Evolutionary conservation across 805 yeast species (phyloP), one percentile per base, ranked within the genome.

Genomic region (Sugiyamaella americana): DNA sequence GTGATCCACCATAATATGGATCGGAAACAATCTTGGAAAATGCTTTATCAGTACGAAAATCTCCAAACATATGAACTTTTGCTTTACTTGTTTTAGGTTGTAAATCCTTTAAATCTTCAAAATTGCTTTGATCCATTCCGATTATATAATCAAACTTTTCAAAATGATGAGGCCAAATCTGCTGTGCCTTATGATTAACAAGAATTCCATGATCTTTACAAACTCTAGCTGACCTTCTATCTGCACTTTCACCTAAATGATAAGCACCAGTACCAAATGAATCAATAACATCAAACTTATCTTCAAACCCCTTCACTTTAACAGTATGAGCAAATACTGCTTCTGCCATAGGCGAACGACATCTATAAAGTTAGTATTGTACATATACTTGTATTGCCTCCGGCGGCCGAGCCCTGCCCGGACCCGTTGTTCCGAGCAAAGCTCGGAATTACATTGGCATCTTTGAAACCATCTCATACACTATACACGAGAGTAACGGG

Each of bases 341-440:
- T 67, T 91, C 97, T 0, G 98, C 97, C 98, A 89, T 91, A 11
- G 98, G 98, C 1, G 96, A 87, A 41, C 97, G 89, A 60, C 97
- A 88, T 19, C 85, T 80, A 32, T n/a, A 10, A 18, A 22, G 37
- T 46, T 21, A 43, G 47, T 20, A 40, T 6, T 44, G 42, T n/a
- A 41, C 13, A 29, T 16, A 20, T 8, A n/a, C 18, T 16, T 34
- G 8, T 22, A 17, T 19, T 6, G n/a, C 32, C 32, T 26, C 32
- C 32, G 32, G 32, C 32, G 32, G 32, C 32, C 13, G 32, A 13
- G 32, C 32, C 13, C 32, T 13, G 32, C 32, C 32, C 32, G 11
- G 13, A 13, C 8, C 32, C 32, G 11, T 26, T 8, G 8, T 26
- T 26, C 11, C 32, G 8, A 8, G 11, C 13, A 13, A 8, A 8